phyloP scores from a whole-genome alignment of 768 basidiomycete species.

The Boletellus ananiceps region DNA sequence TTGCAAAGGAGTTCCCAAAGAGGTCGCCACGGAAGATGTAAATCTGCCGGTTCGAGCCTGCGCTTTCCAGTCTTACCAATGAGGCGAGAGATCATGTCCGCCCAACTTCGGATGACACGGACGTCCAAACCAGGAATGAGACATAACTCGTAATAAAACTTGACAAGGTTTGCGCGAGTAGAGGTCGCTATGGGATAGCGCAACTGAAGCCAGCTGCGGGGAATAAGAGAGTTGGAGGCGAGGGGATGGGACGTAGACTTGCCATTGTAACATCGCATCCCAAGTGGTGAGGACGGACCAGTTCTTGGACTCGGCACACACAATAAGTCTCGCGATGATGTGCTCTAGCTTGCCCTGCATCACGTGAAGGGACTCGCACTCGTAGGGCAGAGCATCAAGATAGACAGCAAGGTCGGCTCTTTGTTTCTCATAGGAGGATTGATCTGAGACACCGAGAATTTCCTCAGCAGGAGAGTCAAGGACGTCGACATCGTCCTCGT shows the following conservation, averaged over 20 bases:
- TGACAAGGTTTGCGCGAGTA: constrained; percentile 65
- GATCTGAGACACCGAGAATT: constrained; percentile 16
- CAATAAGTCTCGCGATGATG: constrained; percentile 62
- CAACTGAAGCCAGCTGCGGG: constrained; percentile 70
- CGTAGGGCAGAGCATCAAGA: constrained; percentile 65
- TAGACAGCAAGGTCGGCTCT: constrained; percentile 59
- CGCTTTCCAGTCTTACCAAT: constrained; percentile 64
- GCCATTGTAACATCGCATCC: constrained; percentile 81
- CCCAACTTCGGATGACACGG: constrained; percentile 67
- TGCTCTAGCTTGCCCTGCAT: constrained; percentile 68
- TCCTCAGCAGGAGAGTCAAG: constrained; percentile 40
- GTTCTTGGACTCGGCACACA: constrained; percentile 71
- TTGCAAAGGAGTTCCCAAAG: constrained; percentile 73
- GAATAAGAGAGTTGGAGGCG: constrained; percentile 5
- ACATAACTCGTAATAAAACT: constrained; percentile 75
- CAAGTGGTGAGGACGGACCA: constrained; percentile 72
- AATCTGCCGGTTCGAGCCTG: constrained; percentile 62
- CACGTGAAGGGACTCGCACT: constrained; percentile 63
- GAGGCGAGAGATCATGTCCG: constrained; percentile 71
- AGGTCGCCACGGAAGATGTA: constrained; percentile 68
- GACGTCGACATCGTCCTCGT: constrained; percentile 51
- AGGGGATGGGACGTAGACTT: constrained; percentile 16
- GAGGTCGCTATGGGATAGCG: constrained; percentile 70
- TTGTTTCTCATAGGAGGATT: constrained; percentile 52
- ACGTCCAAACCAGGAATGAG: constrained; percentile 73